Percentiles rank a stretch among this genome's conserved stretches.
Evolutionary conservation across 2,329 filamentous ascomycete species (phyloP).

Genomic region (Microdochium bolleyi): DNA sequence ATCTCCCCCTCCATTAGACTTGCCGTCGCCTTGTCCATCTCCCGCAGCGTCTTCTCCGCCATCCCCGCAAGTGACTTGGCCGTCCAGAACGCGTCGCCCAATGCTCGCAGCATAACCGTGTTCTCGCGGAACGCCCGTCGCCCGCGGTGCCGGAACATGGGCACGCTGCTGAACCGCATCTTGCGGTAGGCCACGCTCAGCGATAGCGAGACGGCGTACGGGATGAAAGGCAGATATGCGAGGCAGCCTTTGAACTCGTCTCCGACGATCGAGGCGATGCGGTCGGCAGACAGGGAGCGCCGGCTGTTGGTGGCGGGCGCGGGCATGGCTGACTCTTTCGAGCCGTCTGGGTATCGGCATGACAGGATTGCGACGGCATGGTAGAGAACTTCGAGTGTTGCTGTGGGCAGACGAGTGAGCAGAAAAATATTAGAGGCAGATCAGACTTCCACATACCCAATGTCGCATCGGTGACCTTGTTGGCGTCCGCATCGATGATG

Average conservation of each 20-base stretch:
- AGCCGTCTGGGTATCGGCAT: slow-evolving; percentile 39
- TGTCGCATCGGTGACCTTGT: slow-evolving; percentile 37
- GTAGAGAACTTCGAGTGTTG: slow-evolving; percentile 55
- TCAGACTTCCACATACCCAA: slow-evolving; percentile 30
- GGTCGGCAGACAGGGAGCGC: slow-evolving; percentile 48
- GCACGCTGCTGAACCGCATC: slow-evolving; percentile 52
- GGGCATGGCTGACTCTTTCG: slow-evolving; percentile 30
- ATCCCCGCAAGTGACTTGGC: slow-evolving; percentile 45
- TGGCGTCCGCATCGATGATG: slow-evolving; percentile 45
- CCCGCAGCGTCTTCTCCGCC: slow-evolving; percentile 44
- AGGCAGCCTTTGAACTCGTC: slow-evolving; percentile 39
- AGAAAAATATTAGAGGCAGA: not conserved
- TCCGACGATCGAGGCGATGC: slow-evolving; percentile 46
- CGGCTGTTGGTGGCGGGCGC: slow-evolving; percentile 45
- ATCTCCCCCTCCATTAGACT: slow-evolving; percentile 30
- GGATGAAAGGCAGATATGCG: slow-evolving; percentile 46
- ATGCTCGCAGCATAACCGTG: slow-evolving; percentile 41
- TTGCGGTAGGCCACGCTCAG: slow-evolving; percentile 56
- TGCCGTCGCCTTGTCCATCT: slow-evolving; percentile 47
- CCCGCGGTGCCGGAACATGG: slow-evolving; percentile 50
- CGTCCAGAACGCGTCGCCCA: slow-evolving; percentile 51
- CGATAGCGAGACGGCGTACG: slow-evolving; percentile 53
- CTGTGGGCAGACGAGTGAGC: slow-evolving; percentile 18
- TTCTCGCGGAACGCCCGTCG: slow-evolving; percentile 46
- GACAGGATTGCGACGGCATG: slow-evolving; percentile 57